Evolutionary conservation across 1,284 basidiomycete genomes (phyloP), one percentile per base, ranked within the genome.

Genomic region (Cryptococcus sp.): DNA sequence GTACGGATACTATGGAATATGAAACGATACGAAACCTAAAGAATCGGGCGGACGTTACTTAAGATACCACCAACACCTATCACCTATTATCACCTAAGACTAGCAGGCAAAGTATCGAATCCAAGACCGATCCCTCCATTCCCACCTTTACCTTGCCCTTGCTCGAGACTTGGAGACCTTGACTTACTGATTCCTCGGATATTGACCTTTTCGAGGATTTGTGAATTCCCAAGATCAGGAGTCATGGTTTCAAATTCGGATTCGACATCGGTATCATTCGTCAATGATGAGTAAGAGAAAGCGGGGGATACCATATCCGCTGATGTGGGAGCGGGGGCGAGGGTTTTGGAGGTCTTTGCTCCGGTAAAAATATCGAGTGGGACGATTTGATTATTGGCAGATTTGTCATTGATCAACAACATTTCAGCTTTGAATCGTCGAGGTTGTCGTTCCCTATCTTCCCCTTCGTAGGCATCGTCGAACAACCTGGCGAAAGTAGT

Each of bases 381-480:
- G 39, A 52, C 48, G 22, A 59, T 39, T 3, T 48, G 36, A 5
- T 39, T 48, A 10, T 47, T 45, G 11, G 32, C 9, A 34, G 10
- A 9, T 9, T 24, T 36, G 25, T 47, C 31, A 9, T 56, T 52
- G 11, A 61, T 48, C 4, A 66, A 50, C 11, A 64, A 21, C 58
- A 62, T 59, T 19, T 66, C 61, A 2, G 66, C 64, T 48, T 60
- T 63, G 54, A 63, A 46, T 14, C 56, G 39, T 21, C 49, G 32
- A 13, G 49, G 32, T 18, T 50, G 52, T 45, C 61, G 50, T 4
- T 52, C 45, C 13, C 43, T 18, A 1, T n/a, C 31, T 22, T 55
- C 55, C 31, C 45, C 51, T 7, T 50, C 46, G 14, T 37, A 28
- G 31, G 18, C 41, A 1, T 32, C 45, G 18, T 58, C 54, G 45